Base-by-base conservation (phyloP, 129 eudicot genomes). In the Flaveria sonorensis region DNA sequence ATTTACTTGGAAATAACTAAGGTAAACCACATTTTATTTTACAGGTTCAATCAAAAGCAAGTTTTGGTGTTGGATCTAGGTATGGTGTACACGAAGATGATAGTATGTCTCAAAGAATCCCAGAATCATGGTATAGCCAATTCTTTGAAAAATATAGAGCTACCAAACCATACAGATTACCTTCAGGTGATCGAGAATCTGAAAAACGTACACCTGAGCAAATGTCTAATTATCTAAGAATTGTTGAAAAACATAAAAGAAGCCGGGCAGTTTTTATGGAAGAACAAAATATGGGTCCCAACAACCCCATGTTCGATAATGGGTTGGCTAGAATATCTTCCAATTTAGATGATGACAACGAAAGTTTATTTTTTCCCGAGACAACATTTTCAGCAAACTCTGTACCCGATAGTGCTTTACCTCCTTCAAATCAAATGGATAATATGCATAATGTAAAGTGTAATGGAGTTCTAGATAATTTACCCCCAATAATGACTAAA, bases 131-230 rank as follows among this genome's bases (percentile, higher is more conserved):
- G 99, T 89, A 94, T 70, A 81, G 51, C 60, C 99, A 87, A 68
- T 94, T 89, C 69, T 87, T 89, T 82, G 97, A 94, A 69, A 89
- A 82, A 72, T 94, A 89, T 68, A 87, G 84, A 82, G 81, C 90
- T 19, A 86, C 81, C 48, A 94, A 85, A 83, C 93, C 96, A 14
- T 91, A 91, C 76, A 71, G 86, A 60, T 72, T 89, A 75, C 83
- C 92, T 47, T 84, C 85, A 77, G 90, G 90, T 50, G 93, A 94
- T 69, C 80, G 93, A 71, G 99, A 94, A 72, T 79, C 96, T 24
- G 99, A 91, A 74, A 94, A 84, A 84, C 92, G 99, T 60, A 89
- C 92, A 60, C 97, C 99, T 43, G 97, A 88, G 63, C 97, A 87
- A 83, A 94, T 94, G 99, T 83, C 82, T 77, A 74, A 75, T 20